Conservation (phyloP, 2,329 filamentous ascomycete species). For the Esteya vermicola region DNA sequence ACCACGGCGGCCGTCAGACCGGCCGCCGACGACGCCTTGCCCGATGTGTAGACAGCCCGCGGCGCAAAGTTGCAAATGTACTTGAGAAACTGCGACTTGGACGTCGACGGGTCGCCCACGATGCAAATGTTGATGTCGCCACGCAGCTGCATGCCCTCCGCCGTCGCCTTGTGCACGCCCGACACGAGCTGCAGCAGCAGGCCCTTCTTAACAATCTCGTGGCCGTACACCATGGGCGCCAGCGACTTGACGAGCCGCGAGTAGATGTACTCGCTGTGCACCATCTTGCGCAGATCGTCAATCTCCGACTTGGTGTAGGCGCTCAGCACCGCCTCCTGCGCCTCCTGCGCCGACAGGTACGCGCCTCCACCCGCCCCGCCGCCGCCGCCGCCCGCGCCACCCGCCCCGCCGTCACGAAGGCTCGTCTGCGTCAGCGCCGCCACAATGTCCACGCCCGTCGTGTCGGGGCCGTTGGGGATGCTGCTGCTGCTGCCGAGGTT, state of each 20-base stretch:
- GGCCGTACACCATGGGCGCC: conserved; percentile 92
- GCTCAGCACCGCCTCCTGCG: conserved; percentile 73
- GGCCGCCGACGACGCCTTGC: conserved; percentile 91
- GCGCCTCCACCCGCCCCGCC: background rate
- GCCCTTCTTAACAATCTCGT: conserved; percentile 96
- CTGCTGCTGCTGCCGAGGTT: conserved; percentile 62
- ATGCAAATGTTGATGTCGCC: conserved; percentile 99
- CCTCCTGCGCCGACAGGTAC: conserved; percentile 32
- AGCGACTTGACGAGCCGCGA: conserved; percentile 83
- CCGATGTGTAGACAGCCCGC: conserved; percentile 91
- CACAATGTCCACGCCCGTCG: conserved; percentile 71
- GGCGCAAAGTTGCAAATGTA: conserved; percentile 97
- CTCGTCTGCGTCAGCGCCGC: conserved; percentile 65
- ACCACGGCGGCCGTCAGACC: conserved; percentile 95
- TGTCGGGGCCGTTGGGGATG: conserved; percentile 19
- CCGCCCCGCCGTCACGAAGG: conserved; percentile 49
- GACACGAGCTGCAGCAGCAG: conserved; percentile 87
- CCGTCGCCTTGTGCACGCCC: conserved; percentile 83
- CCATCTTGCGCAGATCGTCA: conserved; percentile 80
- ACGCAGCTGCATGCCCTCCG: conserved; percentile 88
- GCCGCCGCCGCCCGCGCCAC: conserved; percentile 13
- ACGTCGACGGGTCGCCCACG: conserved; percentile 91
- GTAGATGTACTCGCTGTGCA: conserved; percentile 93
- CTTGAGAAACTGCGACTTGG: conserved; percentile 95
- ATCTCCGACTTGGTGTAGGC: conserved; percentile 81